Percentiles rank a stretch among this genome's conserved stretches.
phyloP scores from a whole-genome alignment of 495 filamentous ascomycete species.

The Penicillium maclennaniae region DNA sequence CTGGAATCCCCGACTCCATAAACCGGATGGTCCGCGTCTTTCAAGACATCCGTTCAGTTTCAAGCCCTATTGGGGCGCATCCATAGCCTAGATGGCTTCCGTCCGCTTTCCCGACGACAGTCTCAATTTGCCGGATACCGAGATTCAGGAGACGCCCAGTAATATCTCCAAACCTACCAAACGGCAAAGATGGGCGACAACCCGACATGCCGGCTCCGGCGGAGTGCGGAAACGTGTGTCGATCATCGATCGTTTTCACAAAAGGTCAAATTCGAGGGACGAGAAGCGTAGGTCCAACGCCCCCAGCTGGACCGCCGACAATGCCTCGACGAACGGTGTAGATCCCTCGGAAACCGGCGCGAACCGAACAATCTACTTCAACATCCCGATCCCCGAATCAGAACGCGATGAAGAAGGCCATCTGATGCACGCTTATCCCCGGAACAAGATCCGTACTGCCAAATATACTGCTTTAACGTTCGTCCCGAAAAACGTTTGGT shows the following conservation, averaged over 20 bases:
- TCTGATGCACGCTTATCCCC: conserved; percentile 62
- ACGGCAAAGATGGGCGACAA: conserved; percentile 91
- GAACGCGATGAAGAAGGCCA: conserved; percentile 80
- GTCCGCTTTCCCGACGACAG: conserved; percentile 26
- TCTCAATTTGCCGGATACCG: conserved; percentile 18
- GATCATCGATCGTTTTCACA: conserved; percentile 74
- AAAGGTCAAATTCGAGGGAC: conserved; percentile 49
- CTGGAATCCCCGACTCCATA: conserved; percentile 23
- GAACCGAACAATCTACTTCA: conserved; percentile 73
- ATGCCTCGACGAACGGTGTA: conserved; percentile 43
- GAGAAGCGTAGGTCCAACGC: conserved; percentile 65
- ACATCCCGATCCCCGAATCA: conserved; percentile 71
- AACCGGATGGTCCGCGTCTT: conserved; percentile 28
- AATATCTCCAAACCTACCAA: conserved; percentile 58
- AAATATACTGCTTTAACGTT: conserved; percentile 97
- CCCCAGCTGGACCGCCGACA: conserved; percentile 26
- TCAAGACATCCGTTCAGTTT: conserved; percentile 19
- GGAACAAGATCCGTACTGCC: conserved; percentile 97
- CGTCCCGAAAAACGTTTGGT: conserved; percentile 94
- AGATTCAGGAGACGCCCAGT: conserved; percentile 37
- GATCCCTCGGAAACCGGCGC: conserved; percentile 21
- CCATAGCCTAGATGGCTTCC: conserved; percentile 38
- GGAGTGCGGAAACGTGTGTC: conserved; percentile 77
- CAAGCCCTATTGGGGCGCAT: conserved; percentile 30
- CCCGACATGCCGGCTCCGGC: conserved; percentile 68